Percentiles rank a stretch among this genome's conserved stretches.
Evolutionary conservation across 1,284 basidiomycete genomes (phyloP).

Genomic region (Paramarasmius palmivorus): DNA sequence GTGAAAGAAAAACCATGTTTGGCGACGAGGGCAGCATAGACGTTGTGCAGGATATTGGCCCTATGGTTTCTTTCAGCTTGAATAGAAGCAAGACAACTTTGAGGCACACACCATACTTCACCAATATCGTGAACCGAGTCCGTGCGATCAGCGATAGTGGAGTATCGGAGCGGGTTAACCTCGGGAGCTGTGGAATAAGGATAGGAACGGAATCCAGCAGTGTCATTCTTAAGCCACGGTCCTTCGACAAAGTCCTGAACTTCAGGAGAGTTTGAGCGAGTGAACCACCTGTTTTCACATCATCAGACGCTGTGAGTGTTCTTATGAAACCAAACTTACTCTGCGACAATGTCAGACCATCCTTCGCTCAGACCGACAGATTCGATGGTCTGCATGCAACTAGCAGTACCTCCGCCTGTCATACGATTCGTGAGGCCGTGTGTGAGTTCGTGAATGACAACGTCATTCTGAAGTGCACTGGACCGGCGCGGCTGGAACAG

Average conservation of each 20-base stretch:
- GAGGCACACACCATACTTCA: not conserved
- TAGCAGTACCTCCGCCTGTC: constrained; percentile 47
- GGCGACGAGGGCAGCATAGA: constrained; percentile 45
- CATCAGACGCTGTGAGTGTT: not conserved
- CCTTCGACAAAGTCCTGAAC: constrained; percentile 42
- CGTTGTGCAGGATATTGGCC: constrained; percentile 55
- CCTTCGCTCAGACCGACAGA: constrained; percentile 54
- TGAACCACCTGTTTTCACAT: constrained; percentile 35
- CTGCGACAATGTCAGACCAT: constrained; percentile 54
- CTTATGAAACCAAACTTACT: constrained; percentile 27
- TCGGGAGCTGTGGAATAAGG: constrained; percentile 43
- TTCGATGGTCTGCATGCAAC: constrained; percentile 50
- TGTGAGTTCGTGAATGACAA: constrained; percentile 37
- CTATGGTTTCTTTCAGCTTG: constrained; percentile 23
- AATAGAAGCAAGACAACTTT: not conserved
- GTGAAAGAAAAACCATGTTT: constrained; percentile 40
- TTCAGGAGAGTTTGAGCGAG: constrained; percentile 28
- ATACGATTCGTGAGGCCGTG: constrained; percentile 39
- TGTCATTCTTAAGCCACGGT: constrained; percentile 30
- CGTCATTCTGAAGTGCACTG: constrained; percentile 41
- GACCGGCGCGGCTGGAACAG: constrained; percentile 34
- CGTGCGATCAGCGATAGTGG: constrained; percentile 32
- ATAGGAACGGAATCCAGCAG: constrained; percentile 34
- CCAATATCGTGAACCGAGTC: constrained; percentile 41
- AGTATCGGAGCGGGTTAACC: constrained; percentile 40